phyloP scores from a whole-genome alignment of 1,139 yeast genomes.

The Chernovozyma aurita region DNA sequence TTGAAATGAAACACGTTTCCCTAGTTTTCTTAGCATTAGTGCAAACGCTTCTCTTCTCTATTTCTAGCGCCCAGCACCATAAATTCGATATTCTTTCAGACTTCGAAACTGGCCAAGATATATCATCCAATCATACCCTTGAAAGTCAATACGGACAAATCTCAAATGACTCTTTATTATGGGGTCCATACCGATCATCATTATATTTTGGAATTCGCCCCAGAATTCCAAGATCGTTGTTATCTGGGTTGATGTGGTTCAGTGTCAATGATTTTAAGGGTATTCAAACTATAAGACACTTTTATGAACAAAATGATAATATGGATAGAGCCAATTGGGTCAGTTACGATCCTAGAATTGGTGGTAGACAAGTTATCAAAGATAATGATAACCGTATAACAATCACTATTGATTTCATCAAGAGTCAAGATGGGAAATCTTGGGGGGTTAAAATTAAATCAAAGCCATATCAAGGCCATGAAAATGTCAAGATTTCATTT shows the following conservation, averaged over 20 bases:
- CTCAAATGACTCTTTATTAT: constrained; percentile 40
- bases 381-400: constrained; percentile 64
- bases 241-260: constrained; percentile 90
- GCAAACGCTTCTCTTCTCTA: too few species aligned
- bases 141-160: constrained; percentile 20
- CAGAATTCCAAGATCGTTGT: constrained; percentile 66
- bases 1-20: too few species aligned
- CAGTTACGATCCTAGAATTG: constrained; percentile 77
- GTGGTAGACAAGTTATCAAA: constrained; percentile 74
- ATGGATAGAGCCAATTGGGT: constrained; percentile 83
- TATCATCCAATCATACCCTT: too few species aligned
- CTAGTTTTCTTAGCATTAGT: too few species aligned
- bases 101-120: too few species aligned
- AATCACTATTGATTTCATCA: constrained; percentile 70
- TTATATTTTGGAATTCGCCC: constrained; percentile 86
- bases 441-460: constrained; percentile 78
- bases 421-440: constrained; percentile 62
- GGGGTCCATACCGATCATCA: constrained; percentile 95
- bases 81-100: too few species aligned
- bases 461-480: constrained; percentile 48
- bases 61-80: too few species aligned
- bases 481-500: constrained; percentile 53
- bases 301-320: constrained; percentile 71
- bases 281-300: constrained; percentile 64
- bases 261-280: constrained; percentile 59